These are phyloP conservation scores for Beauveria sp. DNA, from an alignment of 2,329 filamentous ascomycete species.

Conservation along the genomic window DNA sequence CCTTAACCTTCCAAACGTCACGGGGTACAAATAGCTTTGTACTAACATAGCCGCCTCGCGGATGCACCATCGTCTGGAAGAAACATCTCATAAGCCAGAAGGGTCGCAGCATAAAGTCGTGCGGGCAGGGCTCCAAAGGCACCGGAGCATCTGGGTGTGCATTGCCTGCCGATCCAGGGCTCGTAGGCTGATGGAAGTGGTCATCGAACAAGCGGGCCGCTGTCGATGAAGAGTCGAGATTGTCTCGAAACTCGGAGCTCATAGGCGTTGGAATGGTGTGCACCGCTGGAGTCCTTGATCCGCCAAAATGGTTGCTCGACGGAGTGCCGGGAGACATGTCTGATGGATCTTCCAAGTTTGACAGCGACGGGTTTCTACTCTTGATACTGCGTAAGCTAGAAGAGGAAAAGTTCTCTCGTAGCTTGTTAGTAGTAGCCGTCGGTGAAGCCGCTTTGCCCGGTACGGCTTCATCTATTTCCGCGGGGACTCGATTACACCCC, in stretches of 20 bases:
- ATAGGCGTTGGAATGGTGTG: slow-evolving; percentile 63
- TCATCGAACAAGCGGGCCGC: slow-evolving; percentile 79
- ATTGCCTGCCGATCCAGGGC: slow-evolving; percentile 58
- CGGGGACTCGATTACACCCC: slow-evolving; percentile 24
- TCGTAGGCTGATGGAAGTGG: slow-evolving; percentile 62
- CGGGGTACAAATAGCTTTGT: slow-evolving; percentile 86
- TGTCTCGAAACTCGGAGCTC: slow-evolving; percentile 52
- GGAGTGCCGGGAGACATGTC: slow-evolving; percentile 70
- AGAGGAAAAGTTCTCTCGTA: slow-evolving; percentile 62
- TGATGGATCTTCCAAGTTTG: slow-evolving; percentile 51
- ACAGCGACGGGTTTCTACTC: slow-evolving; percentile 64
- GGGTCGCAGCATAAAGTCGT: slow-evolving; percentile 79
- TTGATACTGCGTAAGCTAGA: slow-evolving; percentile 65
- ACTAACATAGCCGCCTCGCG: slow-evolving; percentile 84
- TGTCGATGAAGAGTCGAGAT: slow-evolving; percentile 50
- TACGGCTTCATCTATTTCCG: slow-evolving; percentile 30
- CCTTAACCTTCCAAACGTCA: slow-evolving; percentile 90
- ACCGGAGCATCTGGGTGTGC: slow-evolving; percentile 59
- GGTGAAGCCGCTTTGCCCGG: slow-evolving; percentile 46
- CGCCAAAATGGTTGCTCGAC: slow-evolving; percentile 58
- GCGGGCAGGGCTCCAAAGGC: slow-evolving; percentile 84
- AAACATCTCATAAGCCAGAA: slow-evolving; percentile 97
- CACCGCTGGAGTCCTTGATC: slow-evolving; percentile 40
- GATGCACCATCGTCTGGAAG: slow-evolving; percentile 86
- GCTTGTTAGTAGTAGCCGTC: slow-evolving; percentile 31